Percentiles rank a stretch among this genome's conserved stretches.
phyloP scores from a whole-genome alignment of 768 basidiomycete species.

The Russula sp. region DNA sequence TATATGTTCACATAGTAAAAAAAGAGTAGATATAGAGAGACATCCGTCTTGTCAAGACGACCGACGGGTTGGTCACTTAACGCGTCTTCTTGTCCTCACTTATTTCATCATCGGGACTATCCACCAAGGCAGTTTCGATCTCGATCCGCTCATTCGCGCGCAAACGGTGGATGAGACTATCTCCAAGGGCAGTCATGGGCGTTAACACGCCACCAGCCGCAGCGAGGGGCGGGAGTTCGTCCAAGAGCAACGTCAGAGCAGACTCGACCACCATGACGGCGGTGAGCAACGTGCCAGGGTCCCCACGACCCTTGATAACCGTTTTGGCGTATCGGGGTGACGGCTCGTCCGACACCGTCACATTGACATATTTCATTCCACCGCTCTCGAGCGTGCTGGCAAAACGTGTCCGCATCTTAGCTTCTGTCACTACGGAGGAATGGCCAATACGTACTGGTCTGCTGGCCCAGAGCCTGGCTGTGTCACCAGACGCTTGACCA shows the following conservation, averaged over 20 bases:
- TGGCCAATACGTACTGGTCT: slow-evolving; percentile 49
- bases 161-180: slow-evolving; percentile 67
- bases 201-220: slow-evolving; percentile 77
- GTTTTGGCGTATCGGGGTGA: slow-evolving; percentile 53
- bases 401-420: slow-evolving; percentile 1
- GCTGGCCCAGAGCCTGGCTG: slow-evolving; percentile 61
- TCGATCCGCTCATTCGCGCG: slow-evolving; percentile 54
- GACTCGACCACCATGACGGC: slow-evolving; percentile 75
- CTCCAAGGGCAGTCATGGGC: slow-evolving; percentile 78
- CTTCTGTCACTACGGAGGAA: neutral
- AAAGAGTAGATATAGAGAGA: neutral
- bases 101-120: slow-evolving; percentile 15
- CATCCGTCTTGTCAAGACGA: neutral
- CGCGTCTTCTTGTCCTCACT: slow-evolving; percentile 14
- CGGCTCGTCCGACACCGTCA: slow-evolving; percentile 55
- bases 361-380: slow-evolving; percentile 59
- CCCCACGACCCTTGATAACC: slow-evolving; percentile 62
- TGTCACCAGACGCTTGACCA: slow-evolving; percentile 50
- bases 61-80: neutral
- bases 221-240: slow-evolving; percentile 55
- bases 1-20: neutral
- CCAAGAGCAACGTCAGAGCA: slow-evolving; percentile 66
- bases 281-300: slow-evolving; percentile 69
- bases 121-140: slow-evolving; percentile 52
- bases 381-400: slow-evolving; percentile 60